Conservation (phyloP, 352 stramenopile genomes). For the Globisporangium viniferum region DNA sequence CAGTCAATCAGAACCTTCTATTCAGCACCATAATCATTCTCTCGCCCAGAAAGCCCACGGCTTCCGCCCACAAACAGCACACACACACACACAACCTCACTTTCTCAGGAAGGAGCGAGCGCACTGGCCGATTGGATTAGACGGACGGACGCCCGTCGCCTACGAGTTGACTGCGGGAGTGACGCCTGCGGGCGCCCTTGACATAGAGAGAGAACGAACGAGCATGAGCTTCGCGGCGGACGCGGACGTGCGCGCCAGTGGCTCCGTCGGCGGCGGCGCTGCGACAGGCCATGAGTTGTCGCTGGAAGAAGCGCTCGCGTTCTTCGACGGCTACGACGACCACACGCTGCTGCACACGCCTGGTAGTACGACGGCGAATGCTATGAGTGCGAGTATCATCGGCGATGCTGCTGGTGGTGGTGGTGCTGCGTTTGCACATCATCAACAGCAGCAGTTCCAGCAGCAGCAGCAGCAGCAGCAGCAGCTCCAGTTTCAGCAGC, state of each 20-base stretch:
- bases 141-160: neutral
- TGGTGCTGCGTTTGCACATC: neutral
- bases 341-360: neutral
- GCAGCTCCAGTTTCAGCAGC: neutral
- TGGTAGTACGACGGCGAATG: neutral
- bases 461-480: neutral
- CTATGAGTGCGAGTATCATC: neutral
- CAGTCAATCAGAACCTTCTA: neutral
- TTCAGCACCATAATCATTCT: neutral
- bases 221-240: constrained; percentile 11
- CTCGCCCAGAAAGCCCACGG: neutral
- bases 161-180: too few species aligned
- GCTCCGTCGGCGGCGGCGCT: neutral
- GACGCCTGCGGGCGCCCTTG: neutral
- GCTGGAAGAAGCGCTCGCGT: constrained; percentile 21
- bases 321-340: constrained; percentile 20
- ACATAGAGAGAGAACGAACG: neutral
- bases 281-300: constrained; percentile 8
- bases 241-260: neutral
- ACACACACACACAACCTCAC: neutral
- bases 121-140: too few species aligned
- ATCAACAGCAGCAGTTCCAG: neutral
- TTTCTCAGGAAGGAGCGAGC: neutral
- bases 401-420: neutral
- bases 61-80: neutral